A percentile compares a stretch with the other conserved stretches of the same genome.
Conservation (phyloP, 2,329 filamentous ascomycete species). For the Pseudogymnoascus destructans region DNA sequence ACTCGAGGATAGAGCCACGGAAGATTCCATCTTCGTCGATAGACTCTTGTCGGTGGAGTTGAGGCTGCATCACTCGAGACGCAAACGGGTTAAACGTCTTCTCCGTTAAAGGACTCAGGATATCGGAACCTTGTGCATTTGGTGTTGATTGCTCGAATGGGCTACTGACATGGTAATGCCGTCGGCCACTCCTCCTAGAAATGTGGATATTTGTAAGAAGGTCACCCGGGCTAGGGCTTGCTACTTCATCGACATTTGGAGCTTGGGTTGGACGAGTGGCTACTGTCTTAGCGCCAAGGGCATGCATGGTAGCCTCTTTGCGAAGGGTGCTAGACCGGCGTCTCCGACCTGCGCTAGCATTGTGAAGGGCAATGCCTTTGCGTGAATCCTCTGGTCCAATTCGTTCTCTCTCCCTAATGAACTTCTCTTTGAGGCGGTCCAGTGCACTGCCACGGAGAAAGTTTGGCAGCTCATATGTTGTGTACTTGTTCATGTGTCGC, state of each 20-base stretch:
- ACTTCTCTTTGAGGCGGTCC: slow-evolving; percentile 83
- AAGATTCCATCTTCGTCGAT: slow-evolving; percentile 83
- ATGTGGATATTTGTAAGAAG: slow-evolving; percentile 66
- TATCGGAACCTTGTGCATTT: slow-evolving; percentile 23
- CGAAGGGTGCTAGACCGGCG: slow-evolving; percentile 63
- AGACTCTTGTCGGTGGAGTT: slow-evolving; percentile 61
- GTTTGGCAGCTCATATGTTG: slow-evolving; percentile 81
- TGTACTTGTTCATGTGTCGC: slow-evolving; percentile 86
- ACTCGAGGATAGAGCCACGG: slow-evolving; percentile 79
- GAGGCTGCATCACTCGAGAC: slow-evolving; percentile 34
- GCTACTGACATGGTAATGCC: slow-evolving; percentile 15
- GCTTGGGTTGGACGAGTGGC: slow-evolving; percentile 10
- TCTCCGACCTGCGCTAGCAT: slow-evolving; percentile 51
- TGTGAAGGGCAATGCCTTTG: slow-evolving; percentile 93
- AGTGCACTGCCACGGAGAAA: slow-evolving; percentile 74
- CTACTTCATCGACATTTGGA: slow-evolving; percentile 24
- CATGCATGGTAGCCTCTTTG: slow-evolving; percentile 66
- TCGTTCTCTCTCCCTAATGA: slow-evolving; percentile 69
- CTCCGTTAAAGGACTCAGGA: slow-evolving; percentile 29
- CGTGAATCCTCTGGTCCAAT: slow-evolving; percentile 66
- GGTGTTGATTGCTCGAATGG: slow-evolving; percentile 20
- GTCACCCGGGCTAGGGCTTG: slow-evolving; percentile 58
- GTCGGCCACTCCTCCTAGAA: slow-evolving; percentile 45
- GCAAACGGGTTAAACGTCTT: slow-evolving; percentile 44
- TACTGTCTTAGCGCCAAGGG: slow-evolving; percentile 26